Base-by-base conservation (phyloP, 192 early-diverging fungal species). In the Coemansia sp. region DNA sequence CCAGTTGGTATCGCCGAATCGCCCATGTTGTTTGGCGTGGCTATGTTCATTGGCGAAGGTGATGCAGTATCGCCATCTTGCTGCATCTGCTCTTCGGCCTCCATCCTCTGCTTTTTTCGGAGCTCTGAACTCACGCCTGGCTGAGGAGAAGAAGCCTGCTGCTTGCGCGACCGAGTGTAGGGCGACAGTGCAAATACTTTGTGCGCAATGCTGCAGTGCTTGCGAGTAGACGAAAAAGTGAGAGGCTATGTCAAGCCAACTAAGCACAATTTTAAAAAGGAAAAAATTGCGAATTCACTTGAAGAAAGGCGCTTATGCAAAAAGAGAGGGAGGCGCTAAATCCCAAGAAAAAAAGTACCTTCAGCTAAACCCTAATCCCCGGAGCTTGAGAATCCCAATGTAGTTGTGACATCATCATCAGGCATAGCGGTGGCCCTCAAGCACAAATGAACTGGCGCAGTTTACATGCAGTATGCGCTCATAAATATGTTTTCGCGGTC, bases 401-500 rank as follows among this genome's bases (percentile, higher is more conserved):
- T 5, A 21, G 51, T 7, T 1, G 28, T 55, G 51, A 55, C 28
- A n/a, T 55, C 51, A 55, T 55, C 51, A 16, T 31, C 14, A 2
- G 8, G 51, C 14, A 33, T 31, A 31, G 1, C 4, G n/a, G n/a
- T n/a, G n/a, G n/a, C n/a, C n/a, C n/a, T n/a, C n/a, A n/a, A n/a
- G 31, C 31, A 3, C 31, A 31, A 31, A 31, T 31, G 31, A 31
- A 4, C 31, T 1, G 11, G 38, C 55, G 16, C 2, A 9, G 51
- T 33, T 69, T 36, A 73, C 66, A 64, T 60, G 65, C 77, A 79
- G 60, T 57, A 79, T 1, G 71, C 71, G 34, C 53, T 73, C 46
- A 73, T 48, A 55, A 79, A 79, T 26, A 73, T 79, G 61, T 70
- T 73, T 56, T 79, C 77, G 40, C 77, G 71, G 66, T 79, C 71